phyloP scores from a whole-genome alignment of 1,284 basidiomycete species.

The Trichosporon sp. region DNA sequence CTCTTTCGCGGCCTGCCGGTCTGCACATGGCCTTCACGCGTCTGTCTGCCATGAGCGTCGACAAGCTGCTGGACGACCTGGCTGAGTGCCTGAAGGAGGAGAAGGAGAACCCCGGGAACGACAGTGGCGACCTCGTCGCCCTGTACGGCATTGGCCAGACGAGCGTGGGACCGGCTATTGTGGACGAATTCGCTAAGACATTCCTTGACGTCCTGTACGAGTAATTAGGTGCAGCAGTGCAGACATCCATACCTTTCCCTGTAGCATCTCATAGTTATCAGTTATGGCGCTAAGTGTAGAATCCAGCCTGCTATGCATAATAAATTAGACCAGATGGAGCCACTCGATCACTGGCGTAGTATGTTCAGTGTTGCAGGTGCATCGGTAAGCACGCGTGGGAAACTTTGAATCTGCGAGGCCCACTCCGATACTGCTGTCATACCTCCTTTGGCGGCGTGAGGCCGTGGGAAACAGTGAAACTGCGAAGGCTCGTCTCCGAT shows the following conservation, averaged over 20 bases:
- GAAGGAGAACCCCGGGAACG: slow-evolving; percentile 62
- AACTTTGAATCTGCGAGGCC: background rate
- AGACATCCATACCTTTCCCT: background rate
- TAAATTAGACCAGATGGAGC: background rate
- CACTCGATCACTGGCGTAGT: no score
- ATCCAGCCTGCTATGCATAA: slow-evolving; percentile 9
- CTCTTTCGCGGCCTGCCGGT: slow-evolving; percentile 73
- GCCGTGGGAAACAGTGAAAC: no score
- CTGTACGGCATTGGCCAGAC: slow-evolving; percentile 86
- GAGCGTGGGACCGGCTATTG: slow-evolving; percentile 82
- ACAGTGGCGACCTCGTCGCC: slow-evolving; percentile 76
- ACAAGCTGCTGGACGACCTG: slow-evolving; percentile 64
- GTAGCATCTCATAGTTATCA: slow-evolving; percentile 17
- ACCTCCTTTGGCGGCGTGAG: no score
- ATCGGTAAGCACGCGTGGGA: background rate
- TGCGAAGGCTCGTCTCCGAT: no score
- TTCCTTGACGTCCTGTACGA: slow-evolving; percentile 84
- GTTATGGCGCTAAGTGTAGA: slow-evolving; percentile 7
- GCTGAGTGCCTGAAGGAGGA: slow-evolving; percentile 73
- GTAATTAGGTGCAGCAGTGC: slow-evolving; percentile 32
- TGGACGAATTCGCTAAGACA: slow-evolving; percentile 76
- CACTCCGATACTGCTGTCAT: no score
- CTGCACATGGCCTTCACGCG: slow-evolving; percentile 94
- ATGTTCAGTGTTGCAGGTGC: no score
- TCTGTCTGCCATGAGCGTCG: slow-evolving; percentile 56